Evolutionary conservation across 2,329 filamentous ascomycete genomes (phyloP), one percentile per base, ranked within the genome.

Genomic region (Gaeumannomyces sp.): DNA sequence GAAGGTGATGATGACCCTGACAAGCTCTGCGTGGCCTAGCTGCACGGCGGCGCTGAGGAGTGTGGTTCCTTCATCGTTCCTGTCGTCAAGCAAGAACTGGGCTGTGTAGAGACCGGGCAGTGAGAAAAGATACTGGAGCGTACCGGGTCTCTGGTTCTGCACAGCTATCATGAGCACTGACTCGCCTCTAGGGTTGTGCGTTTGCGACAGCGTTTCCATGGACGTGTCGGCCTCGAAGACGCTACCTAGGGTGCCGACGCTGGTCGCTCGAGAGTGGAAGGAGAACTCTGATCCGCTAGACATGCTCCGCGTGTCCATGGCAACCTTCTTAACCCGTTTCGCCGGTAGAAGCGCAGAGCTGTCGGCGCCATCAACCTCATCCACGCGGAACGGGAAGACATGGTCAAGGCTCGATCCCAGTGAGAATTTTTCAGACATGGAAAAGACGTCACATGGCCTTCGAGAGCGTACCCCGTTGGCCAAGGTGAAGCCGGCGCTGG

Each of bases 31-130:
- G 71, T 96, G 85, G 0, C 91, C 92, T 4, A 93, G 81, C 74
- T 99, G 96, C 14, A 98, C 89, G 7, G 95, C 93, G 59, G 94
- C 92, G 75, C 90, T 97, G 25, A 99, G 77, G 5, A 99, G 79
- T 0, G 92, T 97, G 0, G 93, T 96, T 3, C 92, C 91, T 69
- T 97, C 92, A 68, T 92, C 93, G 72, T 96, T 96, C 67, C 87
- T 85, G 74, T 99, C 96, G 65, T 91, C 86, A 3, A 98, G 79
- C 14, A 99, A 82, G 66, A 87, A 82, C 0, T 85, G 78, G 1
- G 87, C 74, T 0, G 92, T 84, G 73, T 92, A 98, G 73, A 91
- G 92, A 60, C 91, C 87, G 13, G 86, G 81, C 57, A 97, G 78
- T 22, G 87, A 89, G 7, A 99, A 79, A 25, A 99, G 80, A 73